Evolutionary conservation across 345 rosid species (phyloP), one percentile per base, ranked within the genome.

Genomic region (Nephelium lappaceum): DNA sequence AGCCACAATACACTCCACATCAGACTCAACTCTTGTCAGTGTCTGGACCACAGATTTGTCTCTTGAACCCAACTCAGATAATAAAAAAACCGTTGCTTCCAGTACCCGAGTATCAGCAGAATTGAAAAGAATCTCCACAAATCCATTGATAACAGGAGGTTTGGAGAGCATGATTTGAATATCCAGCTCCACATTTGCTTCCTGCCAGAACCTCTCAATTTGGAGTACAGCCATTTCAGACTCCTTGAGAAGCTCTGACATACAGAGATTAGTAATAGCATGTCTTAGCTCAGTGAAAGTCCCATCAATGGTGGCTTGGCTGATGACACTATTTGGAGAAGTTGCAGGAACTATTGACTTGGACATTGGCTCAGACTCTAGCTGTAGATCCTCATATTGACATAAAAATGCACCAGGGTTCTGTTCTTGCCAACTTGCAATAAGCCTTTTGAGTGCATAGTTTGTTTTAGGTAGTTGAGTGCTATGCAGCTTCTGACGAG

Each of bases 91-190:
- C 0, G 93, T 86, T 41, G 92, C 92, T 75, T 81, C 81, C 57
- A 88, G 76, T 27, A 90, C 92, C 65, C 72, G 79, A 10, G 82
- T 74, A 72, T 90, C 85, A 19, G 83, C 86, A 45, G 95, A 91
- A 84, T 90, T 91, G 88, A 87, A 85, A 38, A 91, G 89, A 77
- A 91, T 83, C 87, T 88, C 95, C 74, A 90, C 89, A n/a, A 91
- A 88, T 8, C 95, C 91, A 49, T 90, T 87, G 16, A 91, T 70
- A 31, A 86, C 93, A 0, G 92, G 82, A 23, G 93, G 92, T 77
- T 83, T 87, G 15, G 92, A 79, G 45, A 91, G 90, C 90, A 87
- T 84, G 57, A 66, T 77, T 74, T 80, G 88, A 62, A 87, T 79
- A 39, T 87, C 91, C 21, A 65, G 38, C 39, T 85, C 90, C 75